Conservation (phyloP, 2,329 filamentous ascomycete species). For the Aureobasidium sp. region DNA sequence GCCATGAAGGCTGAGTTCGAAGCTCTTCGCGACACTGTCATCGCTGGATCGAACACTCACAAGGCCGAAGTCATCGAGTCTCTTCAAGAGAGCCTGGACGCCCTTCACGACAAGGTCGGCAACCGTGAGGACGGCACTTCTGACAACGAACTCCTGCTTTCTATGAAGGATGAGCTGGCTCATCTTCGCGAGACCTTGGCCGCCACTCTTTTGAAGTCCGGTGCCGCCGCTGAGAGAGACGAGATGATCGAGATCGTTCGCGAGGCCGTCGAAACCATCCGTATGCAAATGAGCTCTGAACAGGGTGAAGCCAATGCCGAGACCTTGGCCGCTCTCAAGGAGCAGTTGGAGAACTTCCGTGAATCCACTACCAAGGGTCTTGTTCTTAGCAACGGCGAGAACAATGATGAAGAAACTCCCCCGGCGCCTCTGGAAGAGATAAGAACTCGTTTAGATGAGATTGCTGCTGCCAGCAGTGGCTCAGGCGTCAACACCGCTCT, state of each 20-base stretch:
- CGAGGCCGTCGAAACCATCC: slow-evolving; percentile 36
- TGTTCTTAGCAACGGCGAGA: slow-evolving; percentile 26
- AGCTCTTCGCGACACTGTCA: slow-evolving; percentile 67
- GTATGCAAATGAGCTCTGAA: slow-evolving; percentile 29
- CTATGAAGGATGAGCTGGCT: slow-evolving; percentile 52
- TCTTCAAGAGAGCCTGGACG: slow-evolving; percentile 44
- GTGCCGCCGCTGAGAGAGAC: slow-evolving; percentile 39
- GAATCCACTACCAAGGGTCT: slow-evolving; percentile 34
- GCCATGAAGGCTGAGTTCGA: slow-evolving; percentile 76
- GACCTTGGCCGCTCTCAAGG: slow-evolving; percentile 33
- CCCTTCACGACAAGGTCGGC: slow-evolving; percentile 36
- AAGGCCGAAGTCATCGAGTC: slow-evolving; percentile 55
- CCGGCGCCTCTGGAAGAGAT: slow-evolving; percentile 17
- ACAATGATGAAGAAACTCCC: slow-evolving; percentile 15
- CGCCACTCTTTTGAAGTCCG: slow-evolving; percentile 41
- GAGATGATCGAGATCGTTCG: slow-evolving; percentile 61
- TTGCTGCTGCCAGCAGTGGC: slow-evolving; percentile 23
- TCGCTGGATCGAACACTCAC: slow-evolving; percentile 46
- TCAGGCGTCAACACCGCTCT: slow-evolving; percentile 39
- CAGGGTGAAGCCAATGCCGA: slow-evolving; percentile 35
- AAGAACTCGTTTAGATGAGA: slow-evolving; percentile 29
- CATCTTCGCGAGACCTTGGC: slow-evolving; percentile 50
- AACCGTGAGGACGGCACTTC: slow-evolving; percentile 27
- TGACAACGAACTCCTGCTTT: slow-evolving; percentile 38
- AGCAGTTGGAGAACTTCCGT: slow-evolving; percentile 35